Evolutionary conservation across 192 early-diverging fungal species (phyloP).

Genomic region (Backusella circina): DNA sequence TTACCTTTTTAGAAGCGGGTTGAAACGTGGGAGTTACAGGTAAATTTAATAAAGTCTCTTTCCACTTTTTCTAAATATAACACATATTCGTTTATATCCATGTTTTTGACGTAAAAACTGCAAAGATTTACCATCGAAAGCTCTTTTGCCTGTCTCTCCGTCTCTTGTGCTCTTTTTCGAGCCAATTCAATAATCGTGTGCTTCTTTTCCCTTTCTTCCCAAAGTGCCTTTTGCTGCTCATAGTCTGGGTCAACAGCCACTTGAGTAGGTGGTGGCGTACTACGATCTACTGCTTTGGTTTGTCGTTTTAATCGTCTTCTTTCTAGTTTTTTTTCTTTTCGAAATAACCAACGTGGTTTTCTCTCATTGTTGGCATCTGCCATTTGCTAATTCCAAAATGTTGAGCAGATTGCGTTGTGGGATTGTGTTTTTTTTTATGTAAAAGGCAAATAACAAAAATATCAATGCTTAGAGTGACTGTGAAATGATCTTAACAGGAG

Average conservation of each 20-base stretch:
- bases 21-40: conserved; percentile 3
- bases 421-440: background rate
- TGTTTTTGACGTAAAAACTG: background rate
- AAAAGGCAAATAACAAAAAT: background rate
- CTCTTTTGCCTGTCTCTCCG: conserved; percentile 7
- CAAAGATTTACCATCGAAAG: background rate
- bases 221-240: background rate
- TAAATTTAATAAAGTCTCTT: conserved; percentile 12
- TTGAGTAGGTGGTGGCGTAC: background rate
- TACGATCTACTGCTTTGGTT: background rate
- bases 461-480: background rate
- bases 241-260: background rate
- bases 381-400: background rate
- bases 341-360: background rate
- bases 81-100: background rate
- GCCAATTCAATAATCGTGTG: background rate
- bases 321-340: conserved; percentile 6
- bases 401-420: background rate
- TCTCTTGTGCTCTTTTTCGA: conserved; percentile 2
- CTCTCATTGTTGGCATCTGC: background rate
- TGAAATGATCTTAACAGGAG: background rate
- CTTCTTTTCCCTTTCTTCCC: conserved; percentile 9
- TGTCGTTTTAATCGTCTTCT: conserved; percentile 3
- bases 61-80: conserved; percentile 10
- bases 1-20: background rate